Conservation (phyloP, 2,329 filamentous ascomycete species). For the Verruconis gallopava region DNA sequence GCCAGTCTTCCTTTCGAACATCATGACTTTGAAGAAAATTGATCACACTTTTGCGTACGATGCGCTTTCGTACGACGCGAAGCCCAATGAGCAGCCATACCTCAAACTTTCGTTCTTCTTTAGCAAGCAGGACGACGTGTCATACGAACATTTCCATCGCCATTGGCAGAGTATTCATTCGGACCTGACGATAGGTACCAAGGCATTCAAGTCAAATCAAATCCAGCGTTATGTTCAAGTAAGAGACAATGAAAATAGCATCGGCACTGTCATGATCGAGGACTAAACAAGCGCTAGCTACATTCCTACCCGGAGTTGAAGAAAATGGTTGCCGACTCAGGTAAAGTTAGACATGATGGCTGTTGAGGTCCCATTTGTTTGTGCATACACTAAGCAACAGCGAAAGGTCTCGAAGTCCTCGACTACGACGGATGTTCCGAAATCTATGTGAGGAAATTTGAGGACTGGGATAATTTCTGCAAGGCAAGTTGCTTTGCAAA, state of each 20-base stretch:
- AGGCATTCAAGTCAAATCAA: slow-evolving; percentile 18
- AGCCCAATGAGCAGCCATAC: slow-evolving; percentile 21
- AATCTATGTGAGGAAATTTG: slow-evolving; percentile 18
- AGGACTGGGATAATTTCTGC: slow-evolving; percentile 14
- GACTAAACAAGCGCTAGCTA: slow-evolving; percentile 2
- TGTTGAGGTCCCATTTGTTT: neutral
- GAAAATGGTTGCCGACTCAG: neutral
- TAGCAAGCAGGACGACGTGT: slow-evolving; percentile 20
- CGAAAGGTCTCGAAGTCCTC: slow-evolving; percentile 16
- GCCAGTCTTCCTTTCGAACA: slow-evolving; percentile 4
- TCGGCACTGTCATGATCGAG: neutral
- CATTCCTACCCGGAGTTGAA: slow-evolving; percentile 18
- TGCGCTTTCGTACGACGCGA: slow-evolving; percentile 17
- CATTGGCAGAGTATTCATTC: slow-evolving; percentile 23
- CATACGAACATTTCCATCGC: slow-evolving; percentile 20
- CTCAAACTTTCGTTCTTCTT: slow-evolving; percentile 22
- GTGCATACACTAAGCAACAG: slow-evolving; percentile 13
- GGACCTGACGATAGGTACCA: slow-evolving; percentile 19
- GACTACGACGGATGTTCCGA: slow-evolving; percentile 18
- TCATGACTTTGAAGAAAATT: slow-evolving; percentile 14
- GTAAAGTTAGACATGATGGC: neutral
- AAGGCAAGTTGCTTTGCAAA: no score
- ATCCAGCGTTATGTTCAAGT: slow-evolving; percentile 18
- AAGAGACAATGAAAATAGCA: neutral
- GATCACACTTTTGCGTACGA: slow-evolving; percentile 17